Base-by-base conservation (phyloP, 2,329 filamentous ascomycete species). In the Neopestalotiopsis clavispora region DNA sequence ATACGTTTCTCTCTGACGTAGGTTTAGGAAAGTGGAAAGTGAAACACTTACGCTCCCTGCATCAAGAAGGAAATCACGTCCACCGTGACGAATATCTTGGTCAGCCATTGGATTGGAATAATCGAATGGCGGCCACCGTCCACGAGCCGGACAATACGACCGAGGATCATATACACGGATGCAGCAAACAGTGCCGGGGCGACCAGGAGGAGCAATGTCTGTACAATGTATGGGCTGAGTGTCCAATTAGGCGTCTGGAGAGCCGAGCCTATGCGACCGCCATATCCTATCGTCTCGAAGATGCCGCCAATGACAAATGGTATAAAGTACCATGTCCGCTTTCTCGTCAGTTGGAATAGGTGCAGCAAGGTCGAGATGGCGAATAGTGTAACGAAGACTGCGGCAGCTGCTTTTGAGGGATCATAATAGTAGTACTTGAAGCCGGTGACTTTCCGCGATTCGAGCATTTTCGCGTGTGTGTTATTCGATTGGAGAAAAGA, bases 261-360 rank as follows among this genome's bases (percentile, higher is more conserved):
- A 20, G 49, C 42, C 20, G 66, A 23, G 20, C 67, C 32, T 17
- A 65, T 69, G 40, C 68, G 68, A 13, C 42, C 68, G 17, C 3
- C 42, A 28, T 67, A 67, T 20, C 68, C 68, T 32, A 69, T 40
- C n/a, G 67, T 76, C 78, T 74, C 78, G 86, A 84, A 86, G 17
- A 82, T 66, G 17, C 84, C 83, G 14, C 86, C 85, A n/a, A 88
- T 74, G 4, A 84, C 70, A 60, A 88, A 84, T 0, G 86, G 83
- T 1, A 84, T 82, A 72, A 86, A 83, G 74, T 85, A 88, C 83
- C 84, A 87, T 1, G 83, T 83, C 45, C 79, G 77, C 2, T 78
- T 78, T n/a, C 73, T 75, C 49, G 81, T 38, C 42, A 86, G 71
- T 62, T 82, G 79, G 23, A 75, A 79, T n/a, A 73, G 65, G 68